Conservation (phyloP, 441 rosid genomes). For the Caryocar brasiliense region DNA sequence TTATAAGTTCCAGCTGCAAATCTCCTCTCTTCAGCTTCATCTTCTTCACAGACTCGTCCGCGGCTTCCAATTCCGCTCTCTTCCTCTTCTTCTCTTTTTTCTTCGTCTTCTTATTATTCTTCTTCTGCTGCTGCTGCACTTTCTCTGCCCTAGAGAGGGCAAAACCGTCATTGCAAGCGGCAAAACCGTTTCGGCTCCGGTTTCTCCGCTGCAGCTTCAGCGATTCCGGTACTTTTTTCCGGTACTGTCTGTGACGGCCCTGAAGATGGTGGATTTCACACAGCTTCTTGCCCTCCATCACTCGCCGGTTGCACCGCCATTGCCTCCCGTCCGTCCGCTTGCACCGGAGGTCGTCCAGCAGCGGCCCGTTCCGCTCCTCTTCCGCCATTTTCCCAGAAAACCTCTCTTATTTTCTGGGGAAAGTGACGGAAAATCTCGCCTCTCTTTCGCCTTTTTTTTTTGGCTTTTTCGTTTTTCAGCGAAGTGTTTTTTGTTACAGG, state of each 20-base stretch:
- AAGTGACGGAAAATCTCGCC: slow-evolving; percentile 3
- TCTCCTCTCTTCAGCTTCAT: slow-evolving; percentile 56
- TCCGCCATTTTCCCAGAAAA: slow-evolving; percentile 12
- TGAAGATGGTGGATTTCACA: slow-evolving; percentile 75
- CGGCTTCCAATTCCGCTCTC: slow-evolving; percentile 38
- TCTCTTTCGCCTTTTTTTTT: neutral
- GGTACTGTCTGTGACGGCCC: slow-evolving; percentile 44
- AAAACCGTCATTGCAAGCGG: too few species aligned
- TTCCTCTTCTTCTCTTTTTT: slow-evolving; percentile 26
- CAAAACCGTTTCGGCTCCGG: slow-evolving; percentile 11
- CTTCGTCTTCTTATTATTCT: slow-evolving; percentile 16
- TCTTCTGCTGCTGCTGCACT: slow-evolving; percentile 31
- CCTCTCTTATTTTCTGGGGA: slow-evolving; percentile 17
- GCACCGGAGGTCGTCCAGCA: slow-evolving; percentile 79
- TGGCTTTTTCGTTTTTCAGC: slow-evolving; percentile 2
- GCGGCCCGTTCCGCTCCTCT: slow-evolving; percentile 49
- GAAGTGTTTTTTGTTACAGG: slow-evolving; percentile 15
- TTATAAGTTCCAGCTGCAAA: slow-evolving; percentile 58
- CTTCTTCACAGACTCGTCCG: slow-evolving; percentile 43
- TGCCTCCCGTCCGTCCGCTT: slow-evolving; percentile 82
- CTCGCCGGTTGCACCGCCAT: slow-evolving; percentile 83
- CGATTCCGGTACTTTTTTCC: slow-evolving; percentile 53
- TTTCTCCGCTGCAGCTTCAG: slow-evolving; percentile 45
- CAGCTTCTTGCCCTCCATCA: slow-evolving; percentile 64
- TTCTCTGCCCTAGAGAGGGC: neutral